These are phyloP conservation scores for Athelia psychrophila DNA, from an alignment of 1,284 basidiomycete species.

Conservation along the genomic window DNA sequence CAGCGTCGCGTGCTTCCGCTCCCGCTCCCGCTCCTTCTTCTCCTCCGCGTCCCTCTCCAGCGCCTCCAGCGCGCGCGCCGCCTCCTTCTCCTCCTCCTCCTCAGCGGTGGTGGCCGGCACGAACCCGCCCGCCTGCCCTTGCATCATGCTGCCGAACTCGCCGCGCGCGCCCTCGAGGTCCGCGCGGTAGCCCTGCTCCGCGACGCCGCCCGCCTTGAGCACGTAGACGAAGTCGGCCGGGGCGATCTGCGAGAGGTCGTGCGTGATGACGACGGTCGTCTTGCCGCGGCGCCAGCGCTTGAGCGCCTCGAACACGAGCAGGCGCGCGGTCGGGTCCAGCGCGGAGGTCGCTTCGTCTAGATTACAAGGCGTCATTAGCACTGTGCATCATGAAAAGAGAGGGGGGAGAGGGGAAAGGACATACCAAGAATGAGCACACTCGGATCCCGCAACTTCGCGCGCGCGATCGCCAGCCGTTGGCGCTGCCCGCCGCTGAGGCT, in stretches of 20 bases:
- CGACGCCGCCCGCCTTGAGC: conserved; percentile 79
- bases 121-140: conserved; percentile 48
- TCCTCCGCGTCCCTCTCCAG: conserved; percentile 37
- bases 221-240: conserved; percentile 89
- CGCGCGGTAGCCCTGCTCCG: conserved; percentile 83
- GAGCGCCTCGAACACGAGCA: conserved; percentile 88
- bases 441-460: conserved; percentile 86
- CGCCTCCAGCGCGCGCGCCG: conserved; percentile 20
- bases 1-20: conserved; percentile 35
- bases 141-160: conserved; percentile 61
- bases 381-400: conserved; percentile 1
- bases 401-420: conserved; percentile 22
- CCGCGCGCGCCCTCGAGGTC: conserved; percentile 61
- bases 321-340: conserved; percentile 84
- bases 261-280: conserved; percentile 96
- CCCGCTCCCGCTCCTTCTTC: conserved; percentile 25
- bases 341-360: conserved; percentile 98
- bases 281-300: conserved; percentile 79
- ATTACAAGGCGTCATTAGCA: conserved; percentile 6
- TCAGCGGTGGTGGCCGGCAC: conserved; percentile 24
- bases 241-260: conserved; percentile 87
- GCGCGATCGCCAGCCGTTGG: conserved; percentile 89
- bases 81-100: conserved; percentile 28
- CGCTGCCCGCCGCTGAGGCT: conserved; percentile 91
- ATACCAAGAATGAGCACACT: conserved; percentile 88